Evolutionary conservation across 768 basidiomycete genomes (phyloP).

Genomic region (Termitomyces sp.): DNA sequence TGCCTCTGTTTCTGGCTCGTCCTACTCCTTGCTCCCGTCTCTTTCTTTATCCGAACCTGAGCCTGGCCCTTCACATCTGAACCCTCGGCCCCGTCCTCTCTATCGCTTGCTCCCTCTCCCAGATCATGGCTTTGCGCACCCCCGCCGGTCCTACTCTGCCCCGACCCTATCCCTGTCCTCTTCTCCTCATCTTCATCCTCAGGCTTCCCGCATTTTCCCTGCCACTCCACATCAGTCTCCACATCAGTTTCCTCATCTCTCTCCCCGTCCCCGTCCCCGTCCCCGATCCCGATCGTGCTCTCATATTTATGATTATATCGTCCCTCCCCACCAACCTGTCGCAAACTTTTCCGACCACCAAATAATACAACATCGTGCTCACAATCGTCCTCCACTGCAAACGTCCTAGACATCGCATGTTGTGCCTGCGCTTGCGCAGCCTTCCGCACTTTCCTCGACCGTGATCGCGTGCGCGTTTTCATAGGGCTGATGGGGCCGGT

Average conservation of each 20-base stretch:
- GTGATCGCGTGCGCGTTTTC: not conserved
- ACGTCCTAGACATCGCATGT: not conserved
- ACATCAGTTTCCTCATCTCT: not conserved
- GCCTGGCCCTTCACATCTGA: not conserved
- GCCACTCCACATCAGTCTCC: not conserved
- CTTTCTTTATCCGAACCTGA: not conserved
- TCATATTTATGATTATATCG: not conserved
- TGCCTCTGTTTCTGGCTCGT: constrained; percentile 20
- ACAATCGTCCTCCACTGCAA: not conserved
- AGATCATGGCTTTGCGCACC: not conserved
- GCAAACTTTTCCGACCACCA: not conserved
- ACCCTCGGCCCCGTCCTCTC: not conserved
- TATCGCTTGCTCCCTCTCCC: not conserved
- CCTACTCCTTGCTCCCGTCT: not conserved
- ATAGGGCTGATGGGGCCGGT: not conserved
- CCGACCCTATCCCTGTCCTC: not conserved
- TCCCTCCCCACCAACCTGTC: not conserved
- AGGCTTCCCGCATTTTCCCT: not conserved
- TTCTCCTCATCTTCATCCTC: not conserved
- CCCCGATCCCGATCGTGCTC: not conserved
- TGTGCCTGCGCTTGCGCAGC: not conserved
- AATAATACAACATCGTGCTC: not conserved
- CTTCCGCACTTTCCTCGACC: constrained; percentile 2
- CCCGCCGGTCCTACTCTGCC: not conserved
- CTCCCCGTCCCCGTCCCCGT: not conserved